Evolutionary conservation across 2,329 filamentous ascomycete genomes (phyloP).

Genomic region (Phyllosticta paracitricarpa): DNA sequence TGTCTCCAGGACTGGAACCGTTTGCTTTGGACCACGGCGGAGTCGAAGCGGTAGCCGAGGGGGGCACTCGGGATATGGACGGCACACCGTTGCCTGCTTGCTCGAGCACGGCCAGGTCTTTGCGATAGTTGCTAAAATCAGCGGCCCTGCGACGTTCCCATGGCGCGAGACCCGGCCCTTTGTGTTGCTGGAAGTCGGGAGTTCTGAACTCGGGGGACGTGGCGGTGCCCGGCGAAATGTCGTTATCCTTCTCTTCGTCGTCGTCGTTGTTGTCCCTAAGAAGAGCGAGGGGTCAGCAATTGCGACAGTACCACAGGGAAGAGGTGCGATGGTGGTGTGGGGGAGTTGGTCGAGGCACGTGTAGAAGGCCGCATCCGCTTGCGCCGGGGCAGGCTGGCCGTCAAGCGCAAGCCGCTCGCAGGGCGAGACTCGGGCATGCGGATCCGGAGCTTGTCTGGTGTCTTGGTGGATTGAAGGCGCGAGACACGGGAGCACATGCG

Average conservation of each 20-base stretch:
- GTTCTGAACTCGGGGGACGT: slow-evolving; percentile 26
- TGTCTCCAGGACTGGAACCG: slow-evolving; percentile 20
- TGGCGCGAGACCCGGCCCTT: slow-evolving; percentile 29
- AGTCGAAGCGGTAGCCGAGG: slow-evolving; percentile 45
- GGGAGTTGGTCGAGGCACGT: not conserved
- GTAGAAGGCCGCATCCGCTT: slow-evolving; percentile 7
- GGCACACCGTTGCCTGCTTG: slow-evolving; percentile 48
- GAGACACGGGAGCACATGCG: slow-evolving; percentile 7
- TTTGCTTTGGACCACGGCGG: slow-evolving; percentile 41
- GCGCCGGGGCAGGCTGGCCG: slow-evolving; percentile 3
- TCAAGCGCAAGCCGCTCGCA: not conserved
- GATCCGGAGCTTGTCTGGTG: slow-evolving; percentile 3
- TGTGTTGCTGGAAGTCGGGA: slow-evolving; percentile 24
- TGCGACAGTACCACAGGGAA: not conserved
- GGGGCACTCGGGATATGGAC: slow-evolving; percentile 48
- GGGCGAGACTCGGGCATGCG: slow-evolving; percentile 2
- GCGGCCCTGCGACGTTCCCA: slow-evolving; percentile 46
- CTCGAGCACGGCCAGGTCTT: slow-evolving; percentile 60
- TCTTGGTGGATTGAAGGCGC: slow-evolving; percentile 1
- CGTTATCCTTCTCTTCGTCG: slow-evolving; percentile 37
- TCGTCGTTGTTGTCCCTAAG: slow-evolving; percentile 7
- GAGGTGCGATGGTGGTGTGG: not conserved
- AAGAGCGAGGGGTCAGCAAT: slow-evolving; percentile 17
- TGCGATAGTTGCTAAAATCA: slow-evolving; percentile 60
- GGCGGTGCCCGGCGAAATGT: slow-evolving; percentile 30